Evolutionary conservation across 2,329 filamentous ascomycete genomes (phyloP), one percentile per base, ranked within the genome.

Genomic region (Aspergillus texensis): DNA sequence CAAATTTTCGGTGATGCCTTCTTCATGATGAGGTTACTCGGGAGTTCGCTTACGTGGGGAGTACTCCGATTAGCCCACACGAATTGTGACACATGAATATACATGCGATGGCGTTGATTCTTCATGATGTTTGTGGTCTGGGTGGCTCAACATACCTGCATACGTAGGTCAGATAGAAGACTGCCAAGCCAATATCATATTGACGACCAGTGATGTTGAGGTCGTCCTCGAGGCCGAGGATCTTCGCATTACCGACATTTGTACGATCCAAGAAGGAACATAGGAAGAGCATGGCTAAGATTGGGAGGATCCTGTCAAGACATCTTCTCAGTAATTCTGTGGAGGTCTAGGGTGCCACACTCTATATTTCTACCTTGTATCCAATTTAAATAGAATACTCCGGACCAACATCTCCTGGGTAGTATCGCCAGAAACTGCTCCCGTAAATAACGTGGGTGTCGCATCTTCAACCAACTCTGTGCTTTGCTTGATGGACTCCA

Each of bases 231-330:
- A 92, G 80, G 0, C 86, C 85, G 58, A 89, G 82, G 10, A 91
- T 86, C 65, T 87, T 87, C 28, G 89, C 89, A 70, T 91, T 91
- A 43, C 89, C 89, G 43, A 91, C 87, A 72, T 91, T 92, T n/a
- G 89, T 90, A 48, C 90, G 84, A 74, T 91, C 89, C 61, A 86
- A 80, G 66, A 86, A 86, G 1, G 88, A 90, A 76, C 86, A 90
- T 11, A 91, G 80, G 68, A 90, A 90, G 1, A 91, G 78, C 0
- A 90, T 70, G 0, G 87, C 84, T n/a, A 91, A 81, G 8, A 88
- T 76, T 0, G 88, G 88, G 8, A 90, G 78, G 30, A 90, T 85
- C 56, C 86, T 89, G 61, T 36, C 6, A 10, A 54, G 32, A 21
- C 2, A 54, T 8, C n/a, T 54, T 36, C n/a, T 54, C 52, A 54